Conservation (phyloP, 768 basidiomycete genomes). For the Termitomyces sp. region DNA sequence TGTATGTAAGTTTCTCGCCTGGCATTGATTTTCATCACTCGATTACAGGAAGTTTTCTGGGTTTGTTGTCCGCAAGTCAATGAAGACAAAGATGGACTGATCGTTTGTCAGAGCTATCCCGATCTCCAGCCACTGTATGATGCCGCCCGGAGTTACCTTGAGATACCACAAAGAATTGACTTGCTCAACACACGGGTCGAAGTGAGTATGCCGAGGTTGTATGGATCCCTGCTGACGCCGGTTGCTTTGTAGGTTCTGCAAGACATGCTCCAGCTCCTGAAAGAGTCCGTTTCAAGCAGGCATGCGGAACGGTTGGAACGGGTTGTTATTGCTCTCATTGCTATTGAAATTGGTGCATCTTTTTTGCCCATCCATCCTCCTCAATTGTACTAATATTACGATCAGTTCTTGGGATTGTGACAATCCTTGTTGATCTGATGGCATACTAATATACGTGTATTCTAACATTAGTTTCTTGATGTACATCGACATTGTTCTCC, state of each 20-base stretch:
- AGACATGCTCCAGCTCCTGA: conserved; percentile 93
- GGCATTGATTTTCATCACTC: conserved; percentile 1
- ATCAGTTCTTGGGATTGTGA: conserved; percentile 81
- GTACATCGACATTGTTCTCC: not conserved
- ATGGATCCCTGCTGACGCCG: conserved; percentile 1
- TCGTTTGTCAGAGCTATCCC: conserved; percentile 66
- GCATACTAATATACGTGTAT: conserved; percentile 24
- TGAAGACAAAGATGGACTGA: not conserved
- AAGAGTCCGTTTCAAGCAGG: conserved; percentile 88
- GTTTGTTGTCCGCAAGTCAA: conserved; percentile 33
- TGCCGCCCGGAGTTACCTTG: conserved; percentile 89
- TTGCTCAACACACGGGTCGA: conserved; percentile 91
- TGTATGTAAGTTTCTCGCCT: not conserved
- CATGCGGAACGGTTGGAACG: conserved; percentile 90
- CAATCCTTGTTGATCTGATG: conserved; percentile 82
- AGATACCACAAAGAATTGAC: conserved; percentile 91
- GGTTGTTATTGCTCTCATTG: conserved; percentile 89
- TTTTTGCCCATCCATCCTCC: not conserved
- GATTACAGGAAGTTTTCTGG: conserved; percentile 85
- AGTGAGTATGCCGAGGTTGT: conserved; percentile 32
- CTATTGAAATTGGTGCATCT: conserved; percentile 71
- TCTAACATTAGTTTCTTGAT: not conserved
- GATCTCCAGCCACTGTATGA: conserved; percentile 95
- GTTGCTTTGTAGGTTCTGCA: conserved; percentile 65
- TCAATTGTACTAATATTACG: not conserved